Base-by-base conservation (phyloP, 495 filamentous ascomycete genomes). In the Aspergillus affinis region DNA sequence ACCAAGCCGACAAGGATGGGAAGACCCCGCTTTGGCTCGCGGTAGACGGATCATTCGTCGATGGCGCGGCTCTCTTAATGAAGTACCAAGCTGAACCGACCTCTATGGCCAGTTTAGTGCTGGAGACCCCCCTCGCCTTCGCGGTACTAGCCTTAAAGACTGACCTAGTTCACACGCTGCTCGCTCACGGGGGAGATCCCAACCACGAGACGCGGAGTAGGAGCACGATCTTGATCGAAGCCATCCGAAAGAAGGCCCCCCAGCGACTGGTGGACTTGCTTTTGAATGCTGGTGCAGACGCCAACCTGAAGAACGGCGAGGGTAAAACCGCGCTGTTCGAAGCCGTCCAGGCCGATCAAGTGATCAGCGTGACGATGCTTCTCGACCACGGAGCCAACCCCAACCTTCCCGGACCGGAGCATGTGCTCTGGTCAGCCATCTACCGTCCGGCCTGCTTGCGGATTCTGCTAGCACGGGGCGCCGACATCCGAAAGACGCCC, bases 291-390 rank as follows among this genome's bases (percentile, higher is more conserved):
- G 77, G 80, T 4, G 72, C 74, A 2, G 76, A 84, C 66, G 71
- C 78, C 9, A 82, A 86, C 59, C 68, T 62, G 15, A 84, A 84
- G 69, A 79, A 78, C 60, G 65, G 68, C 30, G 72, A 75, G 18
- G 82, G 82, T 54, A 82, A 81, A 61, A 82, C 82, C 17, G 81
- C 82, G 0, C 68, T 85, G 1, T 81, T 77, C 63, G 81, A 82
- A 21, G 75, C 82, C 2, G 82, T 84, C 53, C 76, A 81, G 23
- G 75, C 78, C 57, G 78, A 83, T 53, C 73, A 77, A 32, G 55
- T 71, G 17, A 72, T 77, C 48, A 78, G 81, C 36, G 75, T 85
- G 18, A 68, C 76, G n/a, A 69, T 79, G 2, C 70, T 86, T 12
- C 72, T 84, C 9, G 64, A 75, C 13, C 71, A 75, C 30, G 76